These are phyloP conservation scores for Diospyros lotus DNA, from an alignment of 148 eudicot genomes.

Conservation along the genomic window DNA sequence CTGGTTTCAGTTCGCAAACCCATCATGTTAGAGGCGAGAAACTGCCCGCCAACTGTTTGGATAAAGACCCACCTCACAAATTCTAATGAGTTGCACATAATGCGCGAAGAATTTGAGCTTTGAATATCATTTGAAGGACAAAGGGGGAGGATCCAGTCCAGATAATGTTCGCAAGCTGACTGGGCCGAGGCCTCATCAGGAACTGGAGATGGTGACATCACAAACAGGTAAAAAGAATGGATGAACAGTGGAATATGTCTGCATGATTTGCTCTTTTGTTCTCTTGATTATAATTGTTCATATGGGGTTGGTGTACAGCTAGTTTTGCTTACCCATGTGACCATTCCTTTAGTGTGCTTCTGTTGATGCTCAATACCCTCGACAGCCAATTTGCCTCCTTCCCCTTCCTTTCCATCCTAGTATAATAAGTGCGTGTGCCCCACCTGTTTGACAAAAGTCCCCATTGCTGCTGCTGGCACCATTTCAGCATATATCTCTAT, in stretches of 20 bases:
- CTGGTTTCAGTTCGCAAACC: too few relatives aligned
- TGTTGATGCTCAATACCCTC: not conserved
- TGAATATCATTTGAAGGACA: not conserved
- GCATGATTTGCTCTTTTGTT: constrained; percentile 5
- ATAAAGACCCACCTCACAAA: too few relatives aligned
- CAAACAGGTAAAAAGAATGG: not conserved
- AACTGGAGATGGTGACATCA: not conserved
- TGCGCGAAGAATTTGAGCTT: not conserved
- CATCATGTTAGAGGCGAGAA: too few relatives aligned
- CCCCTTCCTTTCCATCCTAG: not conserved
- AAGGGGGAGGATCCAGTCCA: not conserved
- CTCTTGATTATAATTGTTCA: not conserved
- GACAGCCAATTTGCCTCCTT: constrained; percentile 17
- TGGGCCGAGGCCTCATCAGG: too few relatives aligned
- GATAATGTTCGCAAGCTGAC: too few relatives aligned
- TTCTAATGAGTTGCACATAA: not conserved
- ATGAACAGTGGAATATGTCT: not conserved
- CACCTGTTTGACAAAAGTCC: not conserved
- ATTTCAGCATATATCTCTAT: constrained; percentile 6
- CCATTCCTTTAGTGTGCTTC: not conserved
- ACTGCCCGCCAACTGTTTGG: too few relatives aligned
- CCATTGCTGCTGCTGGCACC: not conserved
- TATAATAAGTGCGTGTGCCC: constrained; percentile 4
- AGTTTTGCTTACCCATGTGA: constrained; percentile 18
- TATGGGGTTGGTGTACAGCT: constrained; percentile 18